Evolutionary conservation across 2,329 filamentous ascomycete genomes (phyloP).

Genomic region (Fusarium stilboides): DNA sequence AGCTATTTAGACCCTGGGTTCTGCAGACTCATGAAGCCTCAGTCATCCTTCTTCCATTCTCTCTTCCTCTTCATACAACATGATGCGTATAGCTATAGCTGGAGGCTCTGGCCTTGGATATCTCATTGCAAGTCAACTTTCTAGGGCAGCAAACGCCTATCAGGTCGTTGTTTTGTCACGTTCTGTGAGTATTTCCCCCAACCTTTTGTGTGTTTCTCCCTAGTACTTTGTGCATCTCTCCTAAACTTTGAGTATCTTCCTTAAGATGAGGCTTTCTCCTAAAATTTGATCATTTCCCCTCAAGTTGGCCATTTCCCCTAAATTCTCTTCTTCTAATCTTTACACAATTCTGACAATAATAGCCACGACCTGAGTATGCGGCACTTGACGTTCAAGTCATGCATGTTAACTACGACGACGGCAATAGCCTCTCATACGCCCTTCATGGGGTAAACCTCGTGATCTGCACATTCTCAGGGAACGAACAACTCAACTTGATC

Average conservation of each 20-base stretch:
- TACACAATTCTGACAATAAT: slow-evolving; percentile 35
- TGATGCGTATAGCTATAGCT: slow-evolving; percentile 66
- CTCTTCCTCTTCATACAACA: slow-evolving; percentile 40
- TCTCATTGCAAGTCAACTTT: slow-evolving; percentile 68
- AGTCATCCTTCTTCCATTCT: slow-evolving; percentile 17
- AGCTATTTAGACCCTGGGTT: slow-evolving; percentile 44
- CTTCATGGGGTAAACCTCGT: slow-evolving; percentile 82
- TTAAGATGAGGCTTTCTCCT: background rate
- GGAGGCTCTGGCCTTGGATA: slow-evolving; percentile 63
- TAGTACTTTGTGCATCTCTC: too few species aligned
- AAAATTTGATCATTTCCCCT: background rate
- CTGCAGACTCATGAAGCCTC: slow-evolving; percentile 35
- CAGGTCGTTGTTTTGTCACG: slow-evolving; percentile 80
- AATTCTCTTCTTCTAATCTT: background rate
- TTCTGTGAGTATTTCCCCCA: slow-evolving; percentile 48
- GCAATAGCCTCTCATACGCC: slow-evolving; percentile 72
- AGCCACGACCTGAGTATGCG: slow-evolving; percentile 70
- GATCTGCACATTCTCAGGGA: slow-evolving; percentile 80
- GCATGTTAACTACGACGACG: slow-evolving; percentile 76
- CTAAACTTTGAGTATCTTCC: background rate
- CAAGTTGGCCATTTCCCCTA: too few species aligned
- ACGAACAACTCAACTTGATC: slow-evolving; percentile 78
- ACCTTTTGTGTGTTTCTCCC: too few species aligned
- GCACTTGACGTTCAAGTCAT: slow-evolving; percentile 75
- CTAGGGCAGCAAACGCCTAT: slow-evolving; percentile 71